These are phyloP conservation scores for Bothriochloa decipiens DNA, from an alignment of 176 grass and related monocot genomes.

Conservation along the genomic window DNA sequence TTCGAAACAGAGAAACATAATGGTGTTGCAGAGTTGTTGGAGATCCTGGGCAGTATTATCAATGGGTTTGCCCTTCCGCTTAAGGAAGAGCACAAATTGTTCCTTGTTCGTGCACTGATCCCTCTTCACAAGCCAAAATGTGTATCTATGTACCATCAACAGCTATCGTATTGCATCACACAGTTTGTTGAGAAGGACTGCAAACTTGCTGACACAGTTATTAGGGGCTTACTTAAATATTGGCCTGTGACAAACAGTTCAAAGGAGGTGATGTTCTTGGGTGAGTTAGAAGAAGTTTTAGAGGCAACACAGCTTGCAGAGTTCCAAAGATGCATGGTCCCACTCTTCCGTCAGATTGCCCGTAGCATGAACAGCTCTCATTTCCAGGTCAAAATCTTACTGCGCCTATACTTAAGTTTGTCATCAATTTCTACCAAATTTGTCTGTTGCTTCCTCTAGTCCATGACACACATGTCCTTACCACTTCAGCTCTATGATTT, in stretches of 20 bases:
- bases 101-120: slow-evolving; percentile 87
- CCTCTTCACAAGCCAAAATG: slow-evolving; percentile 98
- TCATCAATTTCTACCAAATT: slow-evolving; percentile 27
- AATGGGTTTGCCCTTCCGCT: slow-evolving; percentile 95
- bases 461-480: slow-evolving; percentile 12
- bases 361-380: slow-evolving; percentile 86
- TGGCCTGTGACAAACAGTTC: slow-evolving; percentile 98
- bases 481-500: slow-evolving; percentile 4
- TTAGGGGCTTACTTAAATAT: slow-evolving; percentile 94
- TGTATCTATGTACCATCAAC: slow-evolving; percentile 85
- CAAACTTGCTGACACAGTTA: slow-evolving; percentile 92
- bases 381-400: slow-evolving; percentile 83
- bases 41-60: slow-evolving; percentile 94
- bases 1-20: slow-evolving; percentile 96
- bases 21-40: slow-evolving; percentile 89
- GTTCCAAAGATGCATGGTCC: slow-evolving; percentile 91
- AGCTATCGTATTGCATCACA: slow-evolving; percentile 89
- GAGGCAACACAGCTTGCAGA: slow-evolving; percentile 90
- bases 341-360: slow-evolving; percentile 74
- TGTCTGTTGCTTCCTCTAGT: slow-evolving; percentile 32
- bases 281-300: slow-evolving; percentile 94
- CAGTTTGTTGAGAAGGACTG: slow-evolving; percentile 99
- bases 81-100: slow-evolving; percentile 97
- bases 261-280: slow-evolving; percentile 99
- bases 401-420: not conserved